Percentiles rank a stretch among this genome's conserved stretches.
Evolutionary conservation across 2,329 filamentous ascomycete species (phyloP).

Genomic region (Aspergillus sp.): DNA sequence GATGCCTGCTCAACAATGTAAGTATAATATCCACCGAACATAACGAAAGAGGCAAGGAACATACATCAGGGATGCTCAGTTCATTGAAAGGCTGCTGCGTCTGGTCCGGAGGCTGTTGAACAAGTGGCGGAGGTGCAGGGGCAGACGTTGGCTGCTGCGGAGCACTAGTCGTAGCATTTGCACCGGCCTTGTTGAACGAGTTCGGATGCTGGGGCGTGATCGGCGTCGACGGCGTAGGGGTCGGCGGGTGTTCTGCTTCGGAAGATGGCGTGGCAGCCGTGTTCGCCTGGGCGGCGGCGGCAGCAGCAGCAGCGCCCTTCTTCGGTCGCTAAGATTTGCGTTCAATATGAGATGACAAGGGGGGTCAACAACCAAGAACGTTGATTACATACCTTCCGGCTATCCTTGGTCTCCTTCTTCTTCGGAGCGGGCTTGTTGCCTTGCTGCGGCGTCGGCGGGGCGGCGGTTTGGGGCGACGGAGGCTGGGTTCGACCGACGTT

Average conservation of each 20-base stretch:
- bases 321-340: constrained; percentile 43
- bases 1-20: constrained; percentile 27
- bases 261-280: constrained; percentile 48
- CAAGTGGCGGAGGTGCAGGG: constrained; percentile 38
- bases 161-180: constrained; percentile 37
- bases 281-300: constrained; percentile 38
- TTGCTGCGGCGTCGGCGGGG: constrained; percentile 64
- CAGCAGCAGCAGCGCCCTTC: constrained; percentile 30
- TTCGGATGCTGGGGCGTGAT: constrained; percentile 50
- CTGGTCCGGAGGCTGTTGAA: constrained; percentile 39
- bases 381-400: constrained; percentile 49
- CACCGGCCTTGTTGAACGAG: constrained; percentile 46
- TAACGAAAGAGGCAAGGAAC: constrained; percentile 16
- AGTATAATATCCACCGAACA: constrained; percentile 14
- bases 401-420: constrained; percentile 60
- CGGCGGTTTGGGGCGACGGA: constrained; percentile 50
- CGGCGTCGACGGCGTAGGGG: constrained; percentile 52
- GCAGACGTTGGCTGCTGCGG: constrained; percentile 39
- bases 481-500: constrained; percentile 46
- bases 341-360: constrained; percentile 20
- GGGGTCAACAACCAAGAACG: neutral
- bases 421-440: constrained; percentile 60
- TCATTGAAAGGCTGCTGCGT: constrained; percentile 36
- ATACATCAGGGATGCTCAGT: constrained; percentile 42
- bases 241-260: constrained; percentile 50